Percentiles rank a stretch among this genome's conserved stretches.
Evolutionary conservation across 805 yeast genomes (phyloP).

Genomic region (Yamadazyma nakazawae): DNA sequence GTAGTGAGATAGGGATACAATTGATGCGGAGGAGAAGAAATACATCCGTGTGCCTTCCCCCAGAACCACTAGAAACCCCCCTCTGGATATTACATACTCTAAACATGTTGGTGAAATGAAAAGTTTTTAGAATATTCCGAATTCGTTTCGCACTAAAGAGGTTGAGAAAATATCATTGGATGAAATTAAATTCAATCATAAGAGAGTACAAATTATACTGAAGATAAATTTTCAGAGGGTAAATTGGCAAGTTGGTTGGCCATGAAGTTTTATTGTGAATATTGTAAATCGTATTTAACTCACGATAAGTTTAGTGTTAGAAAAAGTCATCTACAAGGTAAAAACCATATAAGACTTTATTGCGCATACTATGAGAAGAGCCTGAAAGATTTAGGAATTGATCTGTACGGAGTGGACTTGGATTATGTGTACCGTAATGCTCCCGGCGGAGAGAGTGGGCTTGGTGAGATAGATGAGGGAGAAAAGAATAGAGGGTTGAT

Average conservation of each 20-base stretch:
- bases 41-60: not conserved
- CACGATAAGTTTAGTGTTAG: conserved; percentile 88
- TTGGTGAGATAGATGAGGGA: not conserved
- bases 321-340: conserved; percentile 74
- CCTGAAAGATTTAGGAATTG: conserved; percentile 36
- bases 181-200: not conserved
- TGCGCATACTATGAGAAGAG: conserved; percentile 68
- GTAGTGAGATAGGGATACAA: not conserved
- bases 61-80: not conserved
- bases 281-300: conserved; percentile 77
- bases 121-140: conserved; percentile 8
- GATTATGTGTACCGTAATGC: conserved; percentile 11
- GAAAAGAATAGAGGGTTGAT: conserved; percentile 8
- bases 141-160: conserved; percentile 10
- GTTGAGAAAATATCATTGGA: conserved; percentile 8
- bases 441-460: conserved; percentile 12
- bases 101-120: conserved; percentile 12
- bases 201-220: not conserved
- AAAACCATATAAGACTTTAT: conserved; percentile 67
- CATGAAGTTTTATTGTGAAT: conserved; percentile 71
- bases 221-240: not conserved
- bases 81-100: conserved; percentile 12
- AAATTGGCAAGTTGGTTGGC: not conserved
- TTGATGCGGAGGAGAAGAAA: not conserved
- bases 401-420: conserved; percentile 34